A percentile compares a stretch with the other conserved stretches of the same genome.
phyloP scores from a whole-genome alignment of 2,329 filamentous ascomycete species.

The Trichoderma aggressivum region DNA sequence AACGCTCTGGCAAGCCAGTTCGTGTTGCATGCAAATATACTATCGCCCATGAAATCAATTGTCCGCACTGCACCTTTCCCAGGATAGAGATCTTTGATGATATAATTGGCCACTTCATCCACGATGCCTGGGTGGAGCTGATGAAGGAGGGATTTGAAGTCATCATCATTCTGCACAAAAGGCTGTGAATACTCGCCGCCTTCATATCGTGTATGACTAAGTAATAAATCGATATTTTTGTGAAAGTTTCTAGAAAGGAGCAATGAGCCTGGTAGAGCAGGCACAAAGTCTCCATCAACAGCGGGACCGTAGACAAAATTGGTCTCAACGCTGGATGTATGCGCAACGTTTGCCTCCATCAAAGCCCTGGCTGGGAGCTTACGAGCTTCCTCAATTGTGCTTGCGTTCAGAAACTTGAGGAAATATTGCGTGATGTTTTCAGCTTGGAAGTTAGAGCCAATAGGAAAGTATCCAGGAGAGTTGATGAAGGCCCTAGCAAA shows the following conservation, averaged over 20 bases:
- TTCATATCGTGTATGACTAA: not conserved
- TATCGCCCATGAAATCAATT: not conserved
- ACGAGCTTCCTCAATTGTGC: not conserved
- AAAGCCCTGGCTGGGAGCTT: not conserved
- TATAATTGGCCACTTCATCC: not conserved
- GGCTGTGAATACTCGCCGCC: not conserved
- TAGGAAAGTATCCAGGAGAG: not conserved
- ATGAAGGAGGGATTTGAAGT: not conserved
- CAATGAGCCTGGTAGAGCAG: not conserved
- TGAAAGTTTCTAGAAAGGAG: not conserved
- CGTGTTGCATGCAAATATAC: not conserved
- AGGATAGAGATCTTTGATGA: not conserved
- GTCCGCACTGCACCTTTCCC: not conserved
- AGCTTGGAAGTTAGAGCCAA: not conserved
- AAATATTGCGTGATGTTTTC: not conserved
- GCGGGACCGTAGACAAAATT: not conserved
- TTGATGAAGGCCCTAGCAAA: not conserved
- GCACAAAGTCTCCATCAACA: not conserved
- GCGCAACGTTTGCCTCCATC: not conserved
- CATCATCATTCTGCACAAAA: not conserved
- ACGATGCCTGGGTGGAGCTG: not conserved
- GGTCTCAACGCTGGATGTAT: not conserved
- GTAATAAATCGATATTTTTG: not conserved
- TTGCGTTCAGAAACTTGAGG: not conserved
- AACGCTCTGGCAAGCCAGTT: not conserved